Base-by-base conservation (phyloP, 371 early-diverging fungal genomes). In the Saksenaea vasiformis region DNA sequence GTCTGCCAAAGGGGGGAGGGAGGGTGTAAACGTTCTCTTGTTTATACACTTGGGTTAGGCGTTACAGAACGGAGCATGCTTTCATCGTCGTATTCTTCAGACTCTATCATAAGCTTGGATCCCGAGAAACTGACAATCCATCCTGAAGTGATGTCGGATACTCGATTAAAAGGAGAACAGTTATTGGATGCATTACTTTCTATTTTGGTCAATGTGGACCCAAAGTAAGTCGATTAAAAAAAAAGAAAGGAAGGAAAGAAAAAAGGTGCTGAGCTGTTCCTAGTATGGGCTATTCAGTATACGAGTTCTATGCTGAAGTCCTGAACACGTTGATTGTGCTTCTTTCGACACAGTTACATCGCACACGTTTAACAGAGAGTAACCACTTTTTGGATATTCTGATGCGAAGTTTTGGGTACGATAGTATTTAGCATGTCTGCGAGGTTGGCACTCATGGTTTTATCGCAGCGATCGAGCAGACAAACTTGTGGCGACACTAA, bases 261-360 rank as follows among this genome's bases (percentile, higher is more conserved):
- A 0, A 5, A 4, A 14, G 0, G 5, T 41, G 43, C 31, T 31
- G 43, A 41, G 14, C 41, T 43, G 13, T 17, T 65, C 36, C 44
- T 72, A 90, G 90, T 44, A 61, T 77, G 15, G 85, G 76, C 15
- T 76, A 80, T 31, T 78, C 85, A 1, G 78, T 81, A 15, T 88
- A 92, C 57, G 90, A 91, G 55, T 89, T 90, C 67, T 92, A 92
- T 69, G 69, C 85, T 14, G 91, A 92, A 68, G 68, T 80, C 0
- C 67, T 90, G 11, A 91, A 91, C 60, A 74, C 83, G 17, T 59
- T 91, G 22, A 74, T 89, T 44, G 85, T 86, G 2, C 65, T 92
- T 57, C 72, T 85, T 3, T 89, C 91, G 0, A 87, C 86, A 0
- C 91, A 92, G 64, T 59, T 92, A 24, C 80, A 86, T n/a, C 80